Evolutionary conservation across 768 basidiomycete species (phyloP).

Genomic region (Megacollybia marginata): DNA sequence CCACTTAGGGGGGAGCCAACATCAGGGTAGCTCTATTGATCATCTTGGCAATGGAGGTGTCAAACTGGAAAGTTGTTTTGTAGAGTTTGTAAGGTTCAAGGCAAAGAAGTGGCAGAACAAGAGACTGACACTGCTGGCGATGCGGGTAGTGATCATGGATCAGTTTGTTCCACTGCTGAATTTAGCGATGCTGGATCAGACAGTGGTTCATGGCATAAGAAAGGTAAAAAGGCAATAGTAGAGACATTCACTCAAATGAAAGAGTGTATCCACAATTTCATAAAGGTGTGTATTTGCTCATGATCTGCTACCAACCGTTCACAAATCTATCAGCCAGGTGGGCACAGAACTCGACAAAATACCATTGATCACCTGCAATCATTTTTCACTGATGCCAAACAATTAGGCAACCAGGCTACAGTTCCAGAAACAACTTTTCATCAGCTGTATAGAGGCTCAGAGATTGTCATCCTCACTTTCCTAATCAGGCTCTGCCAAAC

Average conservation of each 20-base stretch:
- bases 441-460: too few relatives aligned
- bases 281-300: background rate
- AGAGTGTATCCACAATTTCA: background rate
- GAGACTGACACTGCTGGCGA: background rate
- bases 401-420: slow-evolving; percentile 2
- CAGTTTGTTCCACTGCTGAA: background rate
- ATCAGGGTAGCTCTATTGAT: too few relatives aligned
- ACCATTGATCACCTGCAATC: background rate
- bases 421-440: too few relatives aligned
- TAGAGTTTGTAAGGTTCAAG: slow-evolving; percentile 14
- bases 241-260: background rate
- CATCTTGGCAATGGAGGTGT: too few relatives aligned
- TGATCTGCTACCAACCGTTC: too few relatives aligned
- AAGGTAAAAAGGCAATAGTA: background rate
- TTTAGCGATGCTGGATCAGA: background rate
- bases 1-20: too few relatives aligned
- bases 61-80: slow-evolving; percentile 21
- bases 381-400: background rate
- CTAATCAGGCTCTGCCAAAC: too few relatives aligned
- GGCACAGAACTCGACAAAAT: background rate
- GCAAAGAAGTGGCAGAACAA: background rate
- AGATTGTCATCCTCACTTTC: too few relatives aligned
- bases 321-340: background rate
- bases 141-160: background rate
- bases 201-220: background rate